Conservation (phyloP, 2,329 filamentous ascomycete species). For the Exophiala spinifera region DNA sequence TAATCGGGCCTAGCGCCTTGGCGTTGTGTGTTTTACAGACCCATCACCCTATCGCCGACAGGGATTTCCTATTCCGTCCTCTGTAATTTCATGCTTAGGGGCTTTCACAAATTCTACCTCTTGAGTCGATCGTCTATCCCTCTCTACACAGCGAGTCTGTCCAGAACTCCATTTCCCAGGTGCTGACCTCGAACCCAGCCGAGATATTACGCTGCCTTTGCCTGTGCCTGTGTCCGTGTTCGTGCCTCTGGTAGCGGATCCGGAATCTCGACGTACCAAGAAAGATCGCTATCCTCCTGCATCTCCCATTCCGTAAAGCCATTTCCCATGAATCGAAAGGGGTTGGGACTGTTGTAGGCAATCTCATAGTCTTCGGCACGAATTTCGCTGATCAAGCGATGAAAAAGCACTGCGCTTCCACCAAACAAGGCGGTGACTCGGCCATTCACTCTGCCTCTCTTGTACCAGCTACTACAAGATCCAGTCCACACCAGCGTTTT, state of each 20-base stretch:
- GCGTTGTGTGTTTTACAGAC: too few relatives aligned
- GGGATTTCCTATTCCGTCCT: too few relatives aligned
- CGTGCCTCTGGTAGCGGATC: background rate
- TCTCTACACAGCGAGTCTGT: too few relatives aligned
- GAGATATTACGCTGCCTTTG: too few relatives aligned
- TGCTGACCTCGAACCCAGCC: too few relatives aligned
- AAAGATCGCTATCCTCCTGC: slow-evolving; percentile 29
- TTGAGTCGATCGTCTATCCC: too few relatives aligned
- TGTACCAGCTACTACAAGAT: slow-evolving; percentile 24
- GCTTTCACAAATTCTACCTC: too few relatives aligned
- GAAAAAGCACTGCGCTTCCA: slow-evolving; percentile 34
- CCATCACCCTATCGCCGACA: too few relatives aligned
- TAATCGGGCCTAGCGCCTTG: too few relatives aligned
- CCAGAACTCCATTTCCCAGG: too few relatives aligned
- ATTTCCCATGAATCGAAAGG: slow-evolving; percentile 35
- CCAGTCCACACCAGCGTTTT: slow-evolving; percentile 31
- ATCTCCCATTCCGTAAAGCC: slow-evolving; percentile 35
- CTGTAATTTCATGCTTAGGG: too few relatives aligned
- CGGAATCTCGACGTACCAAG: slow-evolving; percentile 26
- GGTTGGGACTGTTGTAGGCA: slow-evolving; percentile 13
- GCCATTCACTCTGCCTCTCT: slow-evolving; percentile 19
- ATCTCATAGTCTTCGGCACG: slow-evolving; percentile 32
- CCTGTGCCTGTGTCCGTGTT: background rate
- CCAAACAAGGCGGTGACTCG: slow-evolving; percentile 23
- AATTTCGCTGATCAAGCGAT: slow-evolving; percentile 34